Percentiles rank a stretch among this genome's conserved stretches.
Evolutionary conservation across 2,329 filamentous ascomycete species (phyloP).

Genomic region (Nakataea oryzae): DNA sequence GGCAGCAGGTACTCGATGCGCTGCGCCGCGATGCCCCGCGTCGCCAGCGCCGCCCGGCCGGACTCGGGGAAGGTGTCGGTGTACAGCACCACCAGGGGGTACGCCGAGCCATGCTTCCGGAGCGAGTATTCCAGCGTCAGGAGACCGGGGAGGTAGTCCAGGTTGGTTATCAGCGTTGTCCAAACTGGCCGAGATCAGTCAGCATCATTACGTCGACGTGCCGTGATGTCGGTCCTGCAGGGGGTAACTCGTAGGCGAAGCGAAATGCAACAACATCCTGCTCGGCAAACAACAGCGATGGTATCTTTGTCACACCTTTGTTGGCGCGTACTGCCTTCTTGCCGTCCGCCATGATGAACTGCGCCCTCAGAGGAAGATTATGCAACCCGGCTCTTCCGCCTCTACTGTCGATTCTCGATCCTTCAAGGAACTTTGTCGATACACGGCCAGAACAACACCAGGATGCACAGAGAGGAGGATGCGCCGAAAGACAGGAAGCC

Average conservation of each 20-base stretch:
- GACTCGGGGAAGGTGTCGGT: constrained; percentile 63
- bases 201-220: not conserved
- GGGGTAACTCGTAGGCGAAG: not conserved
- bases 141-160: constrained; percentile 69
- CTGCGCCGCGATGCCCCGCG: constrained; percentile 58
- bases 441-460: not conserved
- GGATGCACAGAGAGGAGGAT: not conserved
- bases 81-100: constrained; percentile 75
- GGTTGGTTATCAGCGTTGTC: constrained; percentile 81
- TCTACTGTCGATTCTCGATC: not conserved
- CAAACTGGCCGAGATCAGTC: constrained; percentile 49
- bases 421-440: not conserved
- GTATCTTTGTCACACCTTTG: constrained; percentile 12
- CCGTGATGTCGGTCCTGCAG: not conserved
- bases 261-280: not conserved
- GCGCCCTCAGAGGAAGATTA: not conserved
- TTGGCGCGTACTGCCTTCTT: constrained; percentile 19
- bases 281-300: not conserved
- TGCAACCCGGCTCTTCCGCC: not conserved
- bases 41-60: constrained; percentile 58
- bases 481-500: too few relatives aligned
- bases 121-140: constrained; percentile 74
- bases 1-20: constrained; percentile 66
- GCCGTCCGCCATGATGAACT: constrained; percentile 17
- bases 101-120: constrained; percentile 51